These are phyloP conservation scores for Cymbopogon citratus DNA, from an alignment of 176 grass and related monocot genomes.

Conservation along the genomic window DNA sequence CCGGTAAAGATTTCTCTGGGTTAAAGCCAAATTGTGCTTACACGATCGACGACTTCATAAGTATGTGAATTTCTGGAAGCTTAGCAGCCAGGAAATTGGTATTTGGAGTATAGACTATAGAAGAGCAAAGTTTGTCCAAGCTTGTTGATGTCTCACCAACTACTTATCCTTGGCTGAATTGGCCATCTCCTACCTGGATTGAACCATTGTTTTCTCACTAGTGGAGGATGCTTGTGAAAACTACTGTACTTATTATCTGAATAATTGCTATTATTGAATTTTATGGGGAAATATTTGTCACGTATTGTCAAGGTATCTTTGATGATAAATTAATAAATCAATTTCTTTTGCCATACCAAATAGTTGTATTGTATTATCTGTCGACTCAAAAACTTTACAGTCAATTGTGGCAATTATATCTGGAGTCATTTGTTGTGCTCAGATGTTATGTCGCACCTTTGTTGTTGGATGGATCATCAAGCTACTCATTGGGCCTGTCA, in stretches of 20 bases:
- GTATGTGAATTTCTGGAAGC: background rate
- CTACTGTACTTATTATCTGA: background rate
- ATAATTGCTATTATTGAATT: background rate
- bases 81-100: background rate
- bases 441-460: too few relatives aligned
- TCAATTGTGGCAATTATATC: too few relatives aligned
- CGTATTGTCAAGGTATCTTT: too few relatives aligned
- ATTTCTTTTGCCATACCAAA: too few relatives aligned
- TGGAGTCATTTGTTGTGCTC: too few relatives aligned
- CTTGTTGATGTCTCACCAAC: background rate
- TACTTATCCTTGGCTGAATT: background rate
- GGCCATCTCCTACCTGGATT: background rate
- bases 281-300: background rate
- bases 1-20: background rate
- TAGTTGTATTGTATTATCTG: too few relatives aligned
- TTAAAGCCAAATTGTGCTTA: constrained; percentile 10
- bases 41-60: background rate
- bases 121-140: background rate
- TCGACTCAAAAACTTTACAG: too few relatives aligned
- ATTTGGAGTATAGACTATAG: background rate
- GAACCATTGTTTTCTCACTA: background rate
- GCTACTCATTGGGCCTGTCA: too few relatives aligned
- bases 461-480: too few relatives aligned
- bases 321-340: too few relatives aligned
- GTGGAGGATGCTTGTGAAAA: background rate